A percentile compares a stretch with the other conserved stretches of the same genome.
Evolutionary conservation across 2,329 filamentous ascomycete species (phyloP).

Genomic region (Fusarium graminum): DNA sequence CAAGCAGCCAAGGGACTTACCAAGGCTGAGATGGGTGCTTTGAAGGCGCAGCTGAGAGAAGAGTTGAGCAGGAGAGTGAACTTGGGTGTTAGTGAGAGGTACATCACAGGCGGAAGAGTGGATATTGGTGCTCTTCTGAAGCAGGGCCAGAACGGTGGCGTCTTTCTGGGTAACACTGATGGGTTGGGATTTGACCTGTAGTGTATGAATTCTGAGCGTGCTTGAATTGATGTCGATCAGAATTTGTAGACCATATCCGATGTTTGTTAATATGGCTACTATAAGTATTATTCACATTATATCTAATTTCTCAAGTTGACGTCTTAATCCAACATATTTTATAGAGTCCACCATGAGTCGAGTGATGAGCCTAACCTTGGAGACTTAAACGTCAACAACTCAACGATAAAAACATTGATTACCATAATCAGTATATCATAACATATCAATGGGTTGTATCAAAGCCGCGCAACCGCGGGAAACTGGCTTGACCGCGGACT

Average conservation of each 20-base stretch:
- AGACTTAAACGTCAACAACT: neutral
- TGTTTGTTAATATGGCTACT: neutral
- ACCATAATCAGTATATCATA: too few relatives aligned
- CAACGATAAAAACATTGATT: neutral
- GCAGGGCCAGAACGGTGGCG: constrained; percentile 65
- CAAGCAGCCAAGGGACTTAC: constrained; percentile 74
- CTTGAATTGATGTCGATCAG: neutral
- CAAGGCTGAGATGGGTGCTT: constrained; percentile 78
- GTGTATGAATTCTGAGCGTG: constrained; percentile 16
- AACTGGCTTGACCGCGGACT: constrained; percentile 21
- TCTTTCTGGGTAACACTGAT: constrained; percentile 59
- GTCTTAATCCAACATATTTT: neutral
- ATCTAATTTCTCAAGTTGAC: neutral
- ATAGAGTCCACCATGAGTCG: neutral
- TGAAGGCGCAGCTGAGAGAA: constrained; percentile 79
- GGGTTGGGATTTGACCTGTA: constrained; percentile 50
- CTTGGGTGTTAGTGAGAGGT: constrained; percentile 87
- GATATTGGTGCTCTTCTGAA: constrained; percentile 79
- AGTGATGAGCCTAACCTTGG: neutral
- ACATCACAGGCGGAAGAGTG: constrained; percentile 86
- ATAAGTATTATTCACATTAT: constrained; percentile 8
- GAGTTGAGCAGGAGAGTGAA: constrained; percentile 82
- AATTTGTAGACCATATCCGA: neutral
- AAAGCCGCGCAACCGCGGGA: constrained; percentile 20
- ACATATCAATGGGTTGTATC: neutral